These are phyloP conservation scores for Hymenoscyphus fructigenus DNA, from an alignment of 2,329 filamentous ascomycete genomes.

Conservation along the genomic window DNA sequence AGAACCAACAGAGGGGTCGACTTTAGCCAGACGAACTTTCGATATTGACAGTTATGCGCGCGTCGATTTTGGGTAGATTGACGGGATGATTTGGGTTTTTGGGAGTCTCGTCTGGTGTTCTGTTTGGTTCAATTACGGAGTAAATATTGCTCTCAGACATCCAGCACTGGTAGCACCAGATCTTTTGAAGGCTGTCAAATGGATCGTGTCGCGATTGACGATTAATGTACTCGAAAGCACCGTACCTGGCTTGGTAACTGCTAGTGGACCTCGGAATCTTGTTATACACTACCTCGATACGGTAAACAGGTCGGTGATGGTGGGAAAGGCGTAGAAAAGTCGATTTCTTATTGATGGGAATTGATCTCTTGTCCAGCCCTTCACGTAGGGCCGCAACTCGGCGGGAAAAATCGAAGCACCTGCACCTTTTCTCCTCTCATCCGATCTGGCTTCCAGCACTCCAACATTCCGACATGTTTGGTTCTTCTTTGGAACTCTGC, in stretches of 20 bases:
- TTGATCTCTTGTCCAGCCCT: neutral
- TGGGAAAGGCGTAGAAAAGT: neutral
- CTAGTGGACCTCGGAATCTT: too few relatives aligned
- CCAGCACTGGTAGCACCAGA: neutral
- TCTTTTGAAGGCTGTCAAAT: neutral
- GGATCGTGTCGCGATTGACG: neutral
- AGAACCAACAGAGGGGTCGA: neutral
- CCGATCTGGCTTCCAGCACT: neutral
- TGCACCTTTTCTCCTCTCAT: conserved; percentile 1
- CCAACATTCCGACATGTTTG: conserved; percentile 9
- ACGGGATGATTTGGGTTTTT: neutral
- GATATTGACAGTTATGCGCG: neutral
- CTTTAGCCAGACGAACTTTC: neutral
- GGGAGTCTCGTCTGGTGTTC: neutral
- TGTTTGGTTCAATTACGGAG: neutral
- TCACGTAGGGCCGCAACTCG: neutral
- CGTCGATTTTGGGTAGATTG: neutral
- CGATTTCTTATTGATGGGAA: conserved; percentile 1
- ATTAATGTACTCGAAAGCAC: too few relatives aligned
- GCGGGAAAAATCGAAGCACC: neutral
- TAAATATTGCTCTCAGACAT: neutral
- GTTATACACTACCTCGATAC: too few relatives aligned
- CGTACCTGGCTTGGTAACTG: too few relatives aligned
- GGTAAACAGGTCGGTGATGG: too few relatives aligned
- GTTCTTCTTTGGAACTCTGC: neutral